phyloP scores from a whole-genome alignment of 176 grass and related monocot species.

The Carex littledalei region DNA sequence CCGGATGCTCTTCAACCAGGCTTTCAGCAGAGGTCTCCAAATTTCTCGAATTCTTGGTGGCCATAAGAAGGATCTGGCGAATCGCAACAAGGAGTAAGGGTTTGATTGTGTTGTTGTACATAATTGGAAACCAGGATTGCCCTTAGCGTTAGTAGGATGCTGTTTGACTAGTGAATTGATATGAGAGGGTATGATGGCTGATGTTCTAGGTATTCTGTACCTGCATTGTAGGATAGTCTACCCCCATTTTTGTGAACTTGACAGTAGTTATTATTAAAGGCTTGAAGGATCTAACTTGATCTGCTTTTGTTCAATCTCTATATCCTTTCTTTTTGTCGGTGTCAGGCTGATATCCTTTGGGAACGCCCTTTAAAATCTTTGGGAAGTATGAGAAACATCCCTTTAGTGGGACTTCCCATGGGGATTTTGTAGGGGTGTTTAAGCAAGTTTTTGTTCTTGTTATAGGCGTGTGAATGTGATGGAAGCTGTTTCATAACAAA shows the following conservation, averaged over 20 bases:
- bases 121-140: conserved; percentile 1
- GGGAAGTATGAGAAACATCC: too few species aligned
- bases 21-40: conserved; percentile 92
- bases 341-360: not conserved
- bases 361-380: too few species aligned
- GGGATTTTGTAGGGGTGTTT: too few species aligned
- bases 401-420: not conserved
- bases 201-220: not conserved
- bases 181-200: not conserved
- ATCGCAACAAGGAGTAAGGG: conserved; percentile 73
- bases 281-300: not conserved
- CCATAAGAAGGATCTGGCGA: conserved; percentile 73
- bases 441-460: not conserved
- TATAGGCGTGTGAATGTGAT: not conserved
- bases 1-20: conserved; percentile 96
- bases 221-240: too few species aligned
- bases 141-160: not conserved
- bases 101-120: conserved; percentile 7
- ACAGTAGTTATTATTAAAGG: not conserved
- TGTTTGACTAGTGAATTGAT: not conserved
- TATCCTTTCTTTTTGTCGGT: not conserved
- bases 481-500: not conserved
- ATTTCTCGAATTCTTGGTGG: conserved; percentile 95
- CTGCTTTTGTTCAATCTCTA: not conserved
- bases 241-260: not conserved